phyloP scores from a whole-genome alignment of 495 filamentous ascomycete species.

The Pyronema omphalodes region DNA sequence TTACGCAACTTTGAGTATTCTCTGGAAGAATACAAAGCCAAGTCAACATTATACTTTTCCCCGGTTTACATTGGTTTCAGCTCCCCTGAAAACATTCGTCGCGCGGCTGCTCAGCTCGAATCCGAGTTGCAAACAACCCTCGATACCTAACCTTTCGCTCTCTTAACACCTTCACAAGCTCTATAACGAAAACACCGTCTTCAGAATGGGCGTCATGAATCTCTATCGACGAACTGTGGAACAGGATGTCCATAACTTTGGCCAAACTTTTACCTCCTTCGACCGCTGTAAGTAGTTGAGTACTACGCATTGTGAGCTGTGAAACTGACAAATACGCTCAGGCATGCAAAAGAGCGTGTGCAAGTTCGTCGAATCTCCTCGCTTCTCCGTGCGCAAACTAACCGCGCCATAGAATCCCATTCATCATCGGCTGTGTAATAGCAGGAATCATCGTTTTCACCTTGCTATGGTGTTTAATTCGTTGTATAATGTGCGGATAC shows the following conservation, averaged over 20 bases:
- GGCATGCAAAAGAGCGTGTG: neutral
- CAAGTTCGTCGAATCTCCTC: neutral
- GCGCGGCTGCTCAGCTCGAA: neutral
- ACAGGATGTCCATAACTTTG: neutral
- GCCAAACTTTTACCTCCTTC: neutral
- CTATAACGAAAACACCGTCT: neutral
- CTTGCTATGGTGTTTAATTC: conserved; percentile 16
- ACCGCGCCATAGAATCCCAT: conserved; percentile 10
- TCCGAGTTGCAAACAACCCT: neutral
- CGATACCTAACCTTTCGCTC: neutral
- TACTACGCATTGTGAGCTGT: neutral
- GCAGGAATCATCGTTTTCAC: conserved; percentile 13
- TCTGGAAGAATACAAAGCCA: neutral
- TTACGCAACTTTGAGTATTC: neutral
- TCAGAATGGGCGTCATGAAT: neutral
- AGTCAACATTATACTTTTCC: neutral
- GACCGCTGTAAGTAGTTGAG: neutral
- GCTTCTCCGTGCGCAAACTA: neutral
- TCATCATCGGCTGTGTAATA: conserved; percentile 19
- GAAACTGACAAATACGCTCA: neutral
- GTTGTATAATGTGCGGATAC: conserved; percentile 18
- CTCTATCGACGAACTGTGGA: neutral
- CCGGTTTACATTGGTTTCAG: neutral
- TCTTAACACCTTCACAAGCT: neutral
- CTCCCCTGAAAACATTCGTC: neutral